A percentile compares a stretch with the other conserved stretches of the same genome.
These are phyloP conservation scores for Cytospora paraplurivora DNA, from an alignment of 2,329 filamentous ascomycete species.

Conservation along the genomic window DNA sequence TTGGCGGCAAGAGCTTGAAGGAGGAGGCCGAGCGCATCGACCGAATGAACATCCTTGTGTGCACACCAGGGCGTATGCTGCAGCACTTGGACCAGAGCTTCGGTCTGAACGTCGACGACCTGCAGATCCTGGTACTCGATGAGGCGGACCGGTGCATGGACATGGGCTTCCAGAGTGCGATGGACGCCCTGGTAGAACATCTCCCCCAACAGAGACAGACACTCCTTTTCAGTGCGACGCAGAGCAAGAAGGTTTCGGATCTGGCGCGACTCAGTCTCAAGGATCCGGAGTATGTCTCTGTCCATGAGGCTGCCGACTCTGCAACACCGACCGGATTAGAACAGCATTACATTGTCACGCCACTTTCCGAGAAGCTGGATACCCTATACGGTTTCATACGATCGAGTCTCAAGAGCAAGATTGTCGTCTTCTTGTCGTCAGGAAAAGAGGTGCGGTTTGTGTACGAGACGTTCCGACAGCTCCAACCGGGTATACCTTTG, in stretches of 20 bases:
- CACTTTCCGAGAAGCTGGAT: slow-evolving; percentile 85
- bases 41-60: slow-evolving; percentile 96
- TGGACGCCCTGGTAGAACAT: slow-evolving; percentile 93
- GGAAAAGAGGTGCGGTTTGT: slow-evolving; percentile 97
- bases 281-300: slow-evolving; percentile 92
- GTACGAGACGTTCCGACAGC: slow-evolving; percentile 87
- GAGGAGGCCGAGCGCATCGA: slow-evolving; percentile 74
- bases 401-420: slow-evolving; percentile 88
- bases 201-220: slow-evolving; percentile 85
- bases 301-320: slow-evolving; percentile 77
- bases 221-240: slow-evolving; percentile 91
- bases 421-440: slow-evolving; percentile 91
- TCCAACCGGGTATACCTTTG: slow-evolving; percentile 91
- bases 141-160: slow-evolving; percentile 97
- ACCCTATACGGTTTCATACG: slow-evolving; percentile 92
- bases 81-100: slow-evolving; percentile 96
- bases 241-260: slow-evolving; percentile 92
- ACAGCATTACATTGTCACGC: slow-evolving; percentile 88
- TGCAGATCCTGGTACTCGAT: slow-evolving; percentile 91
- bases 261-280: slow-evolving; percentile 83
- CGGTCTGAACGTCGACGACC: slow-evolving; percentile 82
- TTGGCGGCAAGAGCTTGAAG: slow-evolving; percentile 87
- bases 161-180: slow-evolving; percentile 89
- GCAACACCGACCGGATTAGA: slow-evolving; percentile 84
- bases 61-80: slow-evolving; percentile 90